Evolutionary conservation across 2,329 filamentous ascomycete species (phyloP).

Genomic region (Fusarium lateritium): DNA sequence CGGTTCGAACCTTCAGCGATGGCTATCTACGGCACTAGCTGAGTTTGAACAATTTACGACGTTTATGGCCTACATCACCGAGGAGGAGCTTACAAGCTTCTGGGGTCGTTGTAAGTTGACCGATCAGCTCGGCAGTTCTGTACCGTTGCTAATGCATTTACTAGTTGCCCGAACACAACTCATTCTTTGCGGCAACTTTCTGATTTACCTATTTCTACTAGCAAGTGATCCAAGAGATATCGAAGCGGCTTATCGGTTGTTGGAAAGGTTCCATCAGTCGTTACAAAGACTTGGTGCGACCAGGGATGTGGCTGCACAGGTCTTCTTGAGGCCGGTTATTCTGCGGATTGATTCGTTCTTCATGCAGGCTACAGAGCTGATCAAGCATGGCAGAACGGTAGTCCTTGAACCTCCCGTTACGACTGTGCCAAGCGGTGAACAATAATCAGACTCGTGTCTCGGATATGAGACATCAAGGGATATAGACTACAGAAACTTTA

Average conservation of each 20-base stretch:
- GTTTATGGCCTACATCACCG: conserved; percentile 56
- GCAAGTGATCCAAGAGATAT: conserved; percentile 56
- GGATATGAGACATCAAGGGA: background rate
- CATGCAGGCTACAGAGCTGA: conserved; percentile 52
- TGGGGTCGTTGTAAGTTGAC: conserved; percentile 61
- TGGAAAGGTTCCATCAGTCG: conserved; percentile 56
- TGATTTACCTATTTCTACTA: conserved; percentile 64
- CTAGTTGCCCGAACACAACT: conserved; percentile 59
- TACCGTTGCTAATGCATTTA: conserved; percentile 15
- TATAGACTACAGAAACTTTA: background rate
- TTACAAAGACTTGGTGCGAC: conserved; percentile 54
- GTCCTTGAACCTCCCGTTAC: conserved; percentile 31
- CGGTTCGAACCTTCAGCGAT: conserved; percentile 54
- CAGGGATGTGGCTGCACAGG: conserved; percentile 51
- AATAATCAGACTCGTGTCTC: background rate
- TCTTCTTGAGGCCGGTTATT: conserved; percentile 55
- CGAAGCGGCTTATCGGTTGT: conserved; percentile 54
- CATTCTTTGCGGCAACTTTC: conserved; percentile 63
- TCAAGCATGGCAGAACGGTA: conserved; percentile 42
- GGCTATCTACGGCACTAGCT: conserved; percentile 53
- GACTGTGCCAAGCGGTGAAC: conserved; percentile 18
- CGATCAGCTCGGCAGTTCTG: background rate
- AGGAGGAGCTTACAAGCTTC: conserved; percentile 58
- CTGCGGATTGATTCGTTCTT: conserved; percentile 60
- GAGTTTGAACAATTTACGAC: conserved; percentile 57